phyloP scores from a whole-genome alignment of 2,329 filamentous ascomycete genomes.

The Aspergillus intermedius region DNA sequence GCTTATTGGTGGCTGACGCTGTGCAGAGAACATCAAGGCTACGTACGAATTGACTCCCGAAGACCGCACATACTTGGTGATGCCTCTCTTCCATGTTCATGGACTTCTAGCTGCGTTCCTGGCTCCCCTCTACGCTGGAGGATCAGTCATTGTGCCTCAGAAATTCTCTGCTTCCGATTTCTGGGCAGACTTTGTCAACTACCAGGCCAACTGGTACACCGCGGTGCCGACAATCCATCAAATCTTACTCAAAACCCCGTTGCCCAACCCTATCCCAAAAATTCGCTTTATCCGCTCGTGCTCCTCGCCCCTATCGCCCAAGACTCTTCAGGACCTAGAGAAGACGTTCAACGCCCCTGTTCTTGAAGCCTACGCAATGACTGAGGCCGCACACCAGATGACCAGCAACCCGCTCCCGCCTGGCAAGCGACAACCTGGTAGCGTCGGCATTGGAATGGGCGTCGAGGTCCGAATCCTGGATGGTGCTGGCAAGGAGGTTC shows the following conservation, averaged over 20 bases:
- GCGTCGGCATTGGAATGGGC: constrained; percentile 75
- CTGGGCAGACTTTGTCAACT: constrained; percentile 67
- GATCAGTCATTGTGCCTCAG: constrained; percentile 69
- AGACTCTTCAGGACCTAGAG: constrained; percentile 73
- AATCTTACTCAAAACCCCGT: constrained; percentile 69
- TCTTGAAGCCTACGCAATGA: constrained; percentile 88
- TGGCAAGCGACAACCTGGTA: constrained; percentile 69
- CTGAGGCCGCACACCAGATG: constrained; percentile 62
- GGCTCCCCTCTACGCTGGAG: constrained; percentile 66
- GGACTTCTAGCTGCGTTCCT: constrained; percentile 79
- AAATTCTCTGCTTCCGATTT: constrained; percentile 79
- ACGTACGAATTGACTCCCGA: constrained; percentile 66
- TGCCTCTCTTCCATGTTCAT: constrained; percentile 88
- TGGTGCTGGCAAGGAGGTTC: constrained; percentile 59
- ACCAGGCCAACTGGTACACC: constrained; percentile 85
- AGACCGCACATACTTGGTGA: constrained; percentile 79
- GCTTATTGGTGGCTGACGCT: neutral
- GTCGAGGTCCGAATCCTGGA: constrained; percentile 76
- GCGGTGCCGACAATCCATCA: constrained; percentile 91
- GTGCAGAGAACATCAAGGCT: constrained; percentile 62
- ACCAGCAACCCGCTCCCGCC: constrained; percentile 59
- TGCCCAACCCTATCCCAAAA: constrained; percentile 59
- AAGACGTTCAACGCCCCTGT: constrained; percentile 70
- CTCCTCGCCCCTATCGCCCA: constrained; percentile 75
- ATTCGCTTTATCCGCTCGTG: constrained; percentile 87